Evolutionary conservation across 768 basidiomycete species (phyloP), one percentile per base, ranked within the genome.

Genomic region (Fomitopsis pulvina): DNA sequence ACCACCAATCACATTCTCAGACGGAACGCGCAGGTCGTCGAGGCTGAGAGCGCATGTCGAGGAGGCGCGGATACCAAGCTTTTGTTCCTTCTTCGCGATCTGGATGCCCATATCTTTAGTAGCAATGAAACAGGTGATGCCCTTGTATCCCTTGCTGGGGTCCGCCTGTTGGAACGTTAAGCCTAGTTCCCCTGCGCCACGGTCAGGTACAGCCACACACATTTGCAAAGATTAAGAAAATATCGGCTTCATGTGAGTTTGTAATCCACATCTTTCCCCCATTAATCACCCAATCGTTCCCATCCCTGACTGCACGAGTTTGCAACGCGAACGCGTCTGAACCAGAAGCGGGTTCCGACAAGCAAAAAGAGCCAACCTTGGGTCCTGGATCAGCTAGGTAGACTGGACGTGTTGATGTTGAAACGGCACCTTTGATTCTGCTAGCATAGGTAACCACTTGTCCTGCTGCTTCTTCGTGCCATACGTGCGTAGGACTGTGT

Each of bases 221-320:
- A 54, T 91, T 99, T 45, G 96, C 96, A 54, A 99, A 98, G 43
- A 98, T 88, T 57, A 95, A 83, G 73, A 88, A 89, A 34, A 94
- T 76, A 41, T 92, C 89, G 1, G 92, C 92, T 67, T 94, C 92
- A 51, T 81, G 78, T 0, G 92, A 94, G 68, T 97, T 97, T 22
- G 93, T 95, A 52, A 97, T 96, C 93, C 93, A 96, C 93, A 95
- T 94, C 74, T 99, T 99, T 49, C 91, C 90, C n/a, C 96, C 96
- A 58, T 92, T 94, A 47, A 99, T 65, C 26, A 92, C 71, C 79
- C 86, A 98, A 65, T 85, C 66, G 58, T 87, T 81, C 16, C 91
- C 92, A 41, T 91, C 85, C 66, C 87, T 89, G 64, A 76, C 85
- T 14, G 96, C 95, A 10, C 88, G 87, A 1, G 96, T 93, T 65